phyloP scores from a whole-genome alignment of 495 filamentous ascomycete genomes.

The Lasiosphaeriaceae sp. region DNA sequence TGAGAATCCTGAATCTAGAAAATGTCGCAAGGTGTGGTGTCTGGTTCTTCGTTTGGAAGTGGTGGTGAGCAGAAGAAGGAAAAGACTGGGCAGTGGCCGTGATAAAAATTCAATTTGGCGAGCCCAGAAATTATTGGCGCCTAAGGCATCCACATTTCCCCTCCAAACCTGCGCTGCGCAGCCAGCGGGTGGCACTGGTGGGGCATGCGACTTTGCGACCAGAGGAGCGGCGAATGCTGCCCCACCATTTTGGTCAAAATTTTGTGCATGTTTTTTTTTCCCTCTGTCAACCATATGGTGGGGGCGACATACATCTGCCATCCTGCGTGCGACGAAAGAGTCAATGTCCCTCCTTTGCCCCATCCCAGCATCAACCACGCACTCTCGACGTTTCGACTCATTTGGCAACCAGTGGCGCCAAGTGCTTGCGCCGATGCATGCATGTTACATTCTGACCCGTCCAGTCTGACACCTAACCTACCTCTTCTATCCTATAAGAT shows the following conservation, averaged over 20 bases:
- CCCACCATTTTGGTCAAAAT: not conserved
- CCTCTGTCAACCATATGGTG: not conserved
- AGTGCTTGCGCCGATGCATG: not conserved
- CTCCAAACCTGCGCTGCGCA: not conserved
- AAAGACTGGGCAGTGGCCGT: slow-evolving; percentile 12
- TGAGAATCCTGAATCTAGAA: slow-evolving; percentile 43
- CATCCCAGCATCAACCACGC: not conserved
- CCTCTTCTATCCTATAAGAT: not conserved
- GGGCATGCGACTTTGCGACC: too few relatives aligned
- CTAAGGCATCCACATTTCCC: slow-evolving; percentile 27
- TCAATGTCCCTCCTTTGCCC: not conserved
- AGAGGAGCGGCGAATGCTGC: slow-evolving; percentile 5
- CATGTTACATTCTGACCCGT: not conserved
- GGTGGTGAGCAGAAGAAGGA: slow-evolving; percentile 30
- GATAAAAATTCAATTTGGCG: slow-evolving; percentile 30
- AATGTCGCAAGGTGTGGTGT: slow-evolving; percentile 22
- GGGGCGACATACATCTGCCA: not conserved
- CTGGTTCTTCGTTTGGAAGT: slow-evolving; percentile 29
- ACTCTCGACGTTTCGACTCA: not conserved
- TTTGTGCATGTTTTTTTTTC: slow-evolving; percentile 1
- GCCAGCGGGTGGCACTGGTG: too few relatives aligned
- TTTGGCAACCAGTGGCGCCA: not conserved
- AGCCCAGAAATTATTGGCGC: slow-evolving; percentile 22
- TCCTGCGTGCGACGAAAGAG: not conserved
- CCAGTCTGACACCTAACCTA: not conserved